These are phyloP conservation scores for Trichoderma sp. DNA, from an alignment of 2,329 filamentous ascomycete genomes.

Conservation along the genomic window DNA sequence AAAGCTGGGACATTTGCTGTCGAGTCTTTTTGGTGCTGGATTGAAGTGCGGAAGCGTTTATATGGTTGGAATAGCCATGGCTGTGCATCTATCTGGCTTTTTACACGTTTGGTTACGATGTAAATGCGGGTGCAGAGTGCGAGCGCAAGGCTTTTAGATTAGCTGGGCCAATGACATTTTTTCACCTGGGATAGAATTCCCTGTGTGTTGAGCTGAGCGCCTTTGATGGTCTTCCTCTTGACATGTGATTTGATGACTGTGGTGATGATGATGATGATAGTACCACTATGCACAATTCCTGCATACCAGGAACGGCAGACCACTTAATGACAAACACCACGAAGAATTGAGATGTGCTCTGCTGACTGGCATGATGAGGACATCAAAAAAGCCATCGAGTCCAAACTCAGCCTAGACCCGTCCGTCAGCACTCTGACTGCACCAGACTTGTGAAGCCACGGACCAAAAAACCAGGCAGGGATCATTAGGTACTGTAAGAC, in stretches of 20 bases:
- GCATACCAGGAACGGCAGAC: not conserved
- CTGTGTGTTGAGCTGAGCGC: not conserved
- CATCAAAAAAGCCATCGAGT: not conserved
- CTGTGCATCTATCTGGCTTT: not conserved
- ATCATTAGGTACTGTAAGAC: not conserved
- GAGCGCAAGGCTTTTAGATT: not conserved
- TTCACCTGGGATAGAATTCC: not conserved
- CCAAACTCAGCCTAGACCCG: not conserved
- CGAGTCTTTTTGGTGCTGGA: not conserved
- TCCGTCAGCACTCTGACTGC: not conserved
- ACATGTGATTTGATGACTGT: not conserved
- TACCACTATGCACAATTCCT: not conserved
- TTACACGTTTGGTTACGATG: not conserved
- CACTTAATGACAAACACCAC: not conserved
- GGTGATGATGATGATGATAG: not conserved
- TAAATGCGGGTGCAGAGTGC: not conserved
- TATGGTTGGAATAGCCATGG: not conserved
- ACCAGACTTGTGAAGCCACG: no score
- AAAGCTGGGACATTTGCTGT: slow-evolving; percentile 35
- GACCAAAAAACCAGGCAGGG: not conserved
- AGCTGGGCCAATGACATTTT: slow-evolving; percentile 13
- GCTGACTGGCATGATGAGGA: not conserved
- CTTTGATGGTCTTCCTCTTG: not conserved
- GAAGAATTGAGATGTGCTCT: not conserved
- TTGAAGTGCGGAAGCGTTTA: not conserved